phyloP scores from a whole-genome alignment of 805 yeast genomes.

The Candida insectorum region DNA sequence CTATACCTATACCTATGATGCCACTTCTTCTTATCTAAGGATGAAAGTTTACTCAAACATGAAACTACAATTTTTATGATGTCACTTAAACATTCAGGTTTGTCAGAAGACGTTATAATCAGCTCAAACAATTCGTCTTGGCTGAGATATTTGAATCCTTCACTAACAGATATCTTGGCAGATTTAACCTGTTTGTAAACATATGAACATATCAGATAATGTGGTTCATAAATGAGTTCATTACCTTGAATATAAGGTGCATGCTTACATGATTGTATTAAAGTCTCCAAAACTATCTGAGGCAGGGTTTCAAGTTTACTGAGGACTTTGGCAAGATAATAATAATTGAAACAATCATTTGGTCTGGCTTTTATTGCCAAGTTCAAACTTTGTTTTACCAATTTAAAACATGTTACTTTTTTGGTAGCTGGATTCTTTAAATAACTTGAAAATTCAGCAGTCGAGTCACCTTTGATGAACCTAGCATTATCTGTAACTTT shows the following conservation, averaged over 20 bases:
- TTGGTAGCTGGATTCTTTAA: slow-evolving; percentile 19
- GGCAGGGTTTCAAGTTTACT: slow-evolving; percentile 43
- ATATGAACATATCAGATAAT: slow-evolving; percentile 58
- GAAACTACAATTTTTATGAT: slow-evolving; percentile 34
- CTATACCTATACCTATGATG: slow-evolving; percentile 82
- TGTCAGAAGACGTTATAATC: slow-evolving; percentile 1
- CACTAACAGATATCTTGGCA: slow-evolving; percentile 27
- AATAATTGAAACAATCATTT: slow-evolving; percentile 60
- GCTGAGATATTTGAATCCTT: slow-evolving; percentile 40
- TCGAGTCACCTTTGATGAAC: slow-evolving; percentile 23
- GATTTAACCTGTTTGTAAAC: slow-evolving; percentile 52
- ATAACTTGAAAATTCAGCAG: slow-evolving; percentile 23
- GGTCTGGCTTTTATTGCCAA: slow-evolving; percentile 44
- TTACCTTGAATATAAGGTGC: slow-evolving; percentile 30
- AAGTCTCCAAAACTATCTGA: slow-evolving; percentile 32
- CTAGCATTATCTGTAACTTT: slow-evolving; percentile 36
- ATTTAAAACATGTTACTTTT: slow-evolving; percentile 30
- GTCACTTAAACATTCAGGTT: background rate
- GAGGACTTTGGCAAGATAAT: slow-evolving; percentile 56
- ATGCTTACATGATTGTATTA: slow-evolving; percentile 43
- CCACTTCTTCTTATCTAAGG: slow-evolving; percentile 81
- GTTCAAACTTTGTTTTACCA: slow-evolving; percentile 40
- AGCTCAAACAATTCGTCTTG: slow-evolving; percentile 21
- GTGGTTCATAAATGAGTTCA: slow-evolving; percentile 74
- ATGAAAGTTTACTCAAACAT: slow-evolving; percentile 45